Percentiles rank a stretch among this genome's conserved stretches.
Conservation (phyloP, 805 yeast genomes). For the Candida orba region DNA sequence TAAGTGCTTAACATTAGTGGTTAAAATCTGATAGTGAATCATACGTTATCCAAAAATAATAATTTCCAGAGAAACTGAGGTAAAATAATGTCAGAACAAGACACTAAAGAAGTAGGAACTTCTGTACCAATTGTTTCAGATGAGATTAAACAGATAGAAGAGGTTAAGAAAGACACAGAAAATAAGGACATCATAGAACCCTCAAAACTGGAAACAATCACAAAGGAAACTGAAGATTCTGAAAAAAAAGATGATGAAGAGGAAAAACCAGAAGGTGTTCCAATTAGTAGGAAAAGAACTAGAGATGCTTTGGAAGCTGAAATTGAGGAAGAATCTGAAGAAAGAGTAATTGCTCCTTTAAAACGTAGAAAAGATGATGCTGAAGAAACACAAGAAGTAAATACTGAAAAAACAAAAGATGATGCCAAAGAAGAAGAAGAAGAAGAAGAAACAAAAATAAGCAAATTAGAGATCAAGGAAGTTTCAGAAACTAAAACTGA, state of each 20-base stretch:
- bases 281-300: slow-evolving; percentile 21
- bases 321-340: slow-evolving; percentile 14
- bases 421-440: slow-evolving; percentile 7
- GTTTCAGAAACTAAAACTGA: not conserved
- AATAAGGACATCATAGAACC: not conserved
- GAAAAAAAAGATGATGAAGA: not conserved
- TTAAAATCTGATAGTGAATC: too few species aligned
- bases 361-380: slow-evolving; percentile 1
- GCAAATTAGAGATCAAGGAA: not conserved
- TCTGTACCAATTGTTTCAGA: too few species aligned
- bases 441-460: not conserved
- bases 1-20: too few species aligned
- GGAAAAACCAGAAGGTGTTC: not conserved
- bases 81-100: too few species aligned
- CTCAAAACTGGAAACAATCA: not conserved
- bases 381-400: slow-evolving; percentile 6
- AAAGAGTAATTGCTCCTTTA: slow-evolving; percentile 5
- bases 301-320: slow-evolving; percentile 22
- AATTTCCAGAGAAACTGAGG: too few species aligned
- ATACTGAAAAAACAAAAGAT: not conserved
- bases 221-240: not conserved
- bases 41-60: too few species aligned
- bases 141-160: too few species aligned
- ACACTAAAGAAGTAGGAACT: too few species aligned
- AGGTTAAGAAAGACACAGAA: too few species aligned